phyloP scores from a whole-genome alignment of 2,329 filamentous ascomycete genomes.

The Trichoderma atroviride region DNA sequence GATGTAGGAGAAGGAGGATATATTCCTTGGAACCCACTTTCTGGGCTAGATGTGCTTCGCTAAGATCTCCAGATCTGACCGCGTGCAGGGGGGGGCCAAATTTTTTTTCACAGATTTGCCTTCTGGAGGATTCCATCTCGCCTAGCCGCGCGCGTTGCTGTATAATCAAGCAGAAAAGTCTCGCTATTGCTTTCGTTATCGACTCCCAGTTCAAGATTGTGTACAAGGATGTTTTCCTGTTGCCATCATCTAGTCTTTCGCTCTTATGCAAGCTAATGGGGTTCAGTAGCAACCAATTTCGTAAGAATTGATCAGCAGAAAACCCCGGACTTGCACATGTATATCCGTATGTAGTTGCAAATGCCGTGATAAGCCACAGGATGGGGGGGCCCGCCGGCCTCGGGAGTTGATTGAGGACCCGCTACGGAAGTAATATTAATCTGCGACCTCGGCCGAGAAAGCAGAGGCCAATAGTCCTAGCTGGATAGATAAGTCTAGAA shows the following conservation, averaged over 20 bases:
- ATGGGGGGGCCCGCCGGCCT: background rate
- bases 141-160: background rate
- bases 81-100: background rate
- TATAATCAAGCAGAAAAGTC: background rate
- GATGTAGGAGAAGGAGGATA: background rate
- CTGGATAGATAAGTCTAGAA: background rate
- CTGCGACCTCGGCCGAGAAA: conserved; percentile 12
- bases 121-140: conserved; percentile 4
- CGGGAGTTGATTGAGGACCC: background rate
- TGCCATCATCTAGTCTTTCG: background rate
- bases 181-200: conserved; percentile 3
- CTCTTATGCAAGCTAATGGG: background rate
- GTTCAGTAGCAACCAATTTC: background rate
- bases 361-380: background rate
- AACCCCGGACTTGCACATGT: conserved; percentile 6
- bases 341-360: background rate
- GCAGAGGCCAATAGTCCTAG: background rate
- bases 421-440: conserved; percentile 4
- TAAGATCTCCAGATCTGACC: conserved; percentile 19
- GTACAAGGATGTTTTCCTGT: background rate
- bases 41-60: conserved; percentile 1
- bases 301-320: conserved; percentile 20
- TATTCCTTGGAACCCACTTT: background rate
- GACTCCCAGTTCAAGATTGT: background rate
- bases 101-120: background rate